phyloP scores from a whole-genome alignment of 2,329 filamentous ascomycete species.

The Huntiella abstrusa region DNA sequence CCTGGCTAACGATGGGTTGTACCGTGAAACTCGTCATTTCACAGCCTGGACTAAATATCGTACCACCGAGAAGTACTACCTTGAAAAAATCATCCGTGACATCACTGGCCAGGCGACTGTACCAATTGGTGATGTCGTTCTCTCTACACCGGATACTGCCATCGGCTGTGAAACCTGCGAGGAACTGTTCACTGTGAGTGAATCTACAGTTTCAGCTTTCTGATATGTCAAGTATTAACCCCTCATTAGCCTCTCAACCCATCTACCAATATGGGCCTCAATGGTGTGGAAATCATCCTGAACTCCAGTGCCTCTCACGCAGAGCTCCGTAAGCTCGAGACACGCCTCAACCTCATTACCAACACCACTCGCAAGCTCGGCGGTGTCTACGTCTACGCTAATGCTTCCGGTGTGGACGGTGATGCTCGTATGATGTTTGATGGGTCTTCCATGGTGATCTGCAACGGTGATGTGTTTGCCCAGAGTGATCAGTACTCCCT shows the following conservation, averaged over 20 bases:
- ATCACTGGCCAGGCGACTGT: constrained; percentile 19
- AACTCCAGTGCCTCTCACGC: constrained; percentile 19
- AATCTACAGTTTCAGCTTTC: not conserved
- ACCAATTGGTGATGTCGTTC: constrained; percentile 23
- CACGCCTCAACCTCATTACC: constrained; percentile 42
- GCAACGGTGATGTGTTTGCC: constrained; percentile 43
- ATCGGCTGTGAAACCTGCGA: constrained; percentile 24
- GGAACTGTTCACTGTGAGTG: constrained; percentile 17
- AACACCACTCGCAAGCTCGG: constrained; percentile 45
- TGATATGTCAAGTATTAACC: not conserved
- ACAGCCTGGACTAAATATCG: constrained; percentile 22
- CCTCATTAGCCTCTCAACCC: constrained; percentile 17
- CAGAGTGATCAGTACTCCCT: constrained; percentile 46
- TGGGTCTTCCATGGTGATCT: constrained; percentile 15
- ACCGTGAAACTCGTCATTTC: constrained; percentile 23
- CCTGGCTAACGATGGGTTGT: constrained; percentile 21
- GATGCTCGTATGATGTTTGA: constrained; percentile 23
- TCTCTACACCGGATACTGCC: constrained; percentile 22
- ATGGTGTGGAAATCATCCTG: constrained; percentile 32
- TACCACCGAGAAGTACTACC: constrained; percentile 21
- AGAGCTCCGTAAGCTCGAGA: constrained; percentile 46
- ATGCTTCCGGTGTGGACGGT: constrained; percentile 17
- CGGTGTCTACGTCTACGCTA: constrained; percentile 33
- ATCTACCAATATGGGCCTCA: constrained; percentile 40
- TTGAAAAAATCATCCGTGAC: constrained; percentile 17